Percentiles rank a stretch among this genome's conserved stretches.
Conservation (phyloP, 164 flowering plant species). For the Chloranthus sessilifolius region DNA sequence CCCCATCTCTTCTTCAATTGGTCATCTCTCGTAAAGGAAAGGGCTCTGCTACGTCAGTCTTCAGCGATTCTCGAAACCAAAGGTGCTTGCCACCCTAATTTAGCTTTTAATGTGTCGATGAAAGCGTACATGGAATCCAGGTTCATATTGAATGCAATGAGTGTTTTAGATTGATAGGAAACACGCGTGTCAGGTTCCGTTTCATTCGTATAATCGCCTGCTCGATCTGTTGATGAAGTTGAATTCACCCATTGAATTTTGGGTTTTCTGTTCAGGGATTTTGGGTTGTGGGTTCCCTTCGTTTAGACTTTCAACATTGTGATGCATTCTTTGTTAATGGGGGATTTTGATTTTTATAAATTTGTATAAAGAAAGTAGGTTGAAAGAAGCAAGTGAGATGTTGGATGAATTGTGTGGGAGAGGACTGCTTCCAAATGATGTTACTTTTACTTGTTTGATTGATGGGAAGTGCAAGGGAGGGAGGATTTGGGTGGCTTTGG, state of each 20-base stretch:
- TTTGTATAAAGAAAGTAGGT: slow-evolving; percentile 45
- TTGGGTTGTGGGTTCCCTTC: slow-evolving; percentile 61
- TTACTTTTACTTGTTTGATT: slow-evolving; percentile 65
- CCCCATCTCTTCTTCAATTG: slow-evolving; percentile 25
- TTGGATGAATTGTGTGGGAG: slow-evolving; percentile 50
- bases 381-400: slow-evolving; percentile 51
- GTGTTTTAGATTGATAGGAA: slow-evolving; percentile 49
- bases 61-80: slow-evolving; percentile 34
- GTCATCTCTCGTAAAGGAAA: slow-evolving; percentile 46
- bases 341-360: no score
- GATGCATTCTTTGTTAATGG: slow-evolving; percentile 59
- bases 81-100: slow-evolving; percentile 27
- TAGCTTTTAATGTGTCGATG: slow-evolving; percentile 43
- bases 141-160: slow-evolving; percentile 54
- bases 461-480: slow-evolving; percentile 64
- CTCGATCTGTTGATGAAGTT: slow-evolving; percentile 44
- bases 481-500: slow-evolving; percentile 37
- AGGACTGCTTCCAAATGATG: slow-evolving; percentile 54
- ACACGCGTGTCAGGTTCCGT: slow-evolving; percentile 31
- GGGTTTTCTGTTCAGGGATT: slow-evolving; percentile 56
- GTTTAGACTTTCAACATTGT: slow-evolving; percentile 49
- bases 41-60: no score
- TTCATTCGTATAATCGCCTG: slow-evolving; percentile 37
- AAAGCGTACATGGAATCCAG: slow-evolving; percentile 42
- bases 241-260: slow-evolving; percentile 25